Evolutionary conservation across 345 rosid species (phyloP).

Genomic region (Citrus sp.): DNA sequence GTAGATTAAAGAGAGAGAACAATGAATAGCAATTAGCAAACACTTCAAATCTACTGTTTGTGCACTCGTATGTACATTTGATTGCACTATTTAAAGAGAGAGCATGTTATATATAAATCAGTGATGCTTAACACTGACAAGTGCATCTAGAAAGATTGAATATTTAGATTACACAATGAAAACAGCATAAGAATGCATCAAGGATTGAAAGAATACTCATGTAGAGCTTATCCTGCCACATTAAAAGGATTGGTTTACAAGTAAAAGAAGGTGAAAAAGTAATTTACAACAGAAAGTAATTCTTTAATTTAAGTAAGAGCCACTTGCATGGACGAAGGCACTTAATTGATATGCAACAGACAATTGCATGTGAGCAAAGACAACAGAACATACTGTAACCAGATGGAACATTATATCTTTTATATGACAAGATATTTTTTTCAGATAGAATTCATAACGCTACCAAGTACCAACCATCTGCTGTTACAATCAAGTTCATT

Average conservation of each 20-base stretch:
- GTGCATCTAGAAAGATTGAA: neutral
- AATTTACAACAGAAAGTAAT: neutral
- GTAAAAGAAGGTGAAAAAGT: neutral
- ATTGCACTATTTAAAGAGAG: neutral
- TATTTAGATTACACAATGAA: neutral
- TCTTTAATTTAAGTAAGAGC: neutral
- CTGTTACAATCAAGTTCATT: slow-evolving; percentile 1
- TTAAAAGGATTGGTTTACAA: neutral
- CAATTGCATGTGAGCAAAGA: neutral
- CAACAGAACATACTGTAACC: neutral
- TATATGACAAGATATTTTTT: neutral
- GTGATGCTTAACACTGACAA: neutral
- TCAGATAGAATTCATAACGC: neutral
- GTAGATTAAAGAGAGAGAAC: slow-evolving; percentile 2
- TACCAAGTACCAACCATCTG: neutral
- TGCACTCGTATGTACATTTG: neutral
- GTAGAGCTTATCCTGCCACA: neutral
- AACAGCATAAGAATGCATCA: neutral
- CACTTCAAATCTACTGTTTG: neutral
- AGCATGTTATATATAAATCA: neutral
- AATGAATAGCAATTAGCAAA: neutral
- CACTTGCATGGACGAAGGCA: neutral
- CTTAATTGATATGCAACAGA: neutral
- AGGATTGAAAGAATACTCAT: neutral
- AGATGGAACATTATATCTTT: neutral